Base-by-base conservation (phyloP, 306 rosid species). In the Hippophae rhamnoides region DNA sequence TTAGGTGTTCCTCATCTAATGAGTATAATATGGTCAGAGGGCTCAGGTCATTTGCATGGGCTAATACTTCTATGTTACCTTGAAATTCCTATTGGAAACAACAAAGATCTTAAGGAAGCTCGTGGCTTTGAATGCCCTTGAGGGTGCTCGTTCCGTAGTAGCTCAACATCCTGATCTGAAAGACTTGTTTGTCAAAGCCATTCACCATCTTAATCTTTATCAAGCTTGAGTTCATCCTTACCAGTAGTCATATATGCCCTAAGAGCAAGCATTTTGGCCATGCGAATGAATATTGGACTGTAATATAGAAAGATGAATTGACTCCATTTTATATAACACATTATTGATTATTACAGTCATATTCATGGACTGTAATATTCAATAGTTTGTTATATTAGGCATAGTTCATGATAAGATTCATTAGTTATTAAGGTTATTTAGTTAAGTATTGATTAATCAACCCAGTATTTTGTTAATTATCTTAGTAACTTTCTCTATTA, bases 141-240 rank as follows among this genome's bases (percentile, higher is more conserved):
- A 85, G 79, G 83, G 72, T 26, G 89, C 82, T 47, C 92, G 89
- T 61, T 66, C 78, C 56, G 82, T 78, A 50, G 38, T 76, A 60
- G 69, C 87, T 64, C 96, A 82, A 41, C 54, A 72, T 72, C 86
- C 94, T 5, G 86, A 73, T 38, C 57, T 83, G 79, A 83, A 58
- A 65, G 98, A 83, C 6, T 69, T 87, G 64, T 65, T 65, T 10
- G 64, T 73, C 8, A 72, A 72, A 43, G 92, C 98, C 58, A 69
- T 87, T 43, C 84, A 85, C 70, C 81, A 83, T 58, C 98, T 87
- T 61, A 80, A 84, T 56, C 95, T 90, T 69, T 87, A 79, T 73
- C 98, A 90, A 75, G 60, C 90, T 0, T 95, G 95, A 72, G 83
- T 77, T 74, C 94, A 81, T 59, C 85, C 85, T 63, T 92, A 75